Evolutionary conservation across 208 protist genomes (phyloP).

Genomic region (Acanthamoeba rhysodes): DNA sequence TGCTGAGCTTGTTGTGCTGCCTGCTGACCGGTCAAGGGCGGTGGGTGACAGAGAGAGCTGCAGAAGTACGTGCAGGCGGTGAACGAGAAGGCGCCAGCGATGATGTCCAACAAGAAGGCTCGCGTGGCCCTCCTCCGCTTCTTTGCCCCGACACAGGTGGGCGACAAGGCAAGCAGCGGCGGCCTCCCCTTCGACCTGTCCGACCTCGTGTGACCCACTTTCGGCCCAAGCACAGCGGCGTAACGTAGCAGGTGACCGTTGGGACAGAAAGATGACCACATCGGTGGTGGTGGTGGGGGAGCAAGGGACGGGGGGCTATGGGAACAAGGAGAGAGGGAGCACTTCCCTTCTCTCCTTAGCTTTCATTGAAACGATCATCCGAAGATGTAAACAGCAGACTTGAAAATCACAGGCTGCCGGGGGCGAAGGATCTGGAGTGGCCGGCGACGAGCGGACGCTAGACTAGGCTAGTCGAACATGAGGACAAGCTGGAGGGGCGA

Average conservation of each 20-base stretch:
- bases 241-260: neutral
- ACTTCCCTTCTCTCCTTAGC: slow-evolving; percentile 21
- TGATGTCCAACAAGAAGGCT: slow-evolving; percentile 37
- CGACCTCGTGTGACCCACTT: slow-evolving; percentile 5
- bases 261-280: neutral
- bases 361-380: neutral
- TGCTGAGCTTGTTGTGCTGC: too few species aligned
- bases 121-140: slow-evolving; percentile 42
- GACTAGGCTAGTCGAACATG: slow-evolving; percentile 50
- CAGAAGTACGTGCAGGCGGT: slow-evolving; percentile 61
- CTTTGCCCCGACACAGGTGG: slow-evolving; percentile 48
- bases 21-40: neutral
- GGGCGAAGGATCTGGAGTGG: too few species aligned
- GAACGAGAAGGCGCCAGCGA: neutral
- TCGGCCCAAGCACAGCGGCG: neutral
- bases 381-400: neutral
- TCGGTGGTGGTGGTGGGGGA: too few species aligned
- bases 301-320: too few species aligned
- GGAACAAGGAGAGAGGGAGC: slow-evolving; percentile 5
- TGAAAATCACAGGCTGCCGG: neutral
- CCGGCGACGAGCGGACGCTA: neutral
- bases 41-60: slow-evolving; percentile 21
- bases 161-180: neutral
- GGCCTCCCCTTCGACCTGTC: neutral
- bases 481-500: slow-evolving; percentile 42